A percentile compares a stretch with the other conserved stretches of the same genome.
phyloP scores from a whole-genome alignment of 2,329 filamentous ascomycete species.

The Ceratocystis ficicola region DNA sequence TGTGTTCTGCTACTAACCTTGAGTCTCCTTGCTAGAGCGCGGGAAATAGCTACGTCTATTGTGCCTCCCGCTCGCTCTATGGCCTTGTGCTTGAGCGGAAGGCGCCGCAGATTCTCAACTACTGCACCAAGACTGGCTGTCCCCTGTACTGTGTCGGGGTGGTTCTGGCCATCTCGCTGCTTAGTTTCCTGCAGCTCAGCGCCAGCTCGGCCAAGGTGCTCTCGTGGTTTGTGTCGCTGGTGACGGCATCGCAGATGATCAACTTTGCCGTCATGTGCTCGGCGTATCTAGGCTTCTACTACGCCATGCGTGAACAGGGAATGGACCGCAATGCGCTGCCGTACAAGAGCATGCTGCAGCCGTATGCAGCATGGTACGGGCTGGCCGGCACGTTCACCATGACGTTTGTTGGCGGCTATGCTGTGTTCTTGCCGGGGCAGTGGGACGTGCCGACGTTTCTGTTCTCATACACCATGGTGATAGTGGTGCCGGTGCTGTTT shows the following conservation, averaged over 20 bases:
- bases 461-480: slow-evolving; percentile 66
- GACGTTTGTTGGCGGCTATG: slow-evolving; percentile 63
- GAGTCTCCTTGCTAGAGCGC: slow-evolving; percentile 30
- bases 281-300: slow-evolving; percentile 60
- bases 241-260: slow-evolving; percentile 64
- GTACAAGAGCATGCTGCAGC: slow-evolving; percentile 57
- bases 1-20: slow-evolving; percentile 32
- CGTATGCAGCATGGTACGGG: slow-evolving; percentile 58
- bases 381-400: slow-evolving; percentile 54
- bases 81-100: slow-evolving; percentile 57
- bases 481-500: slow-evolving; percentile 56
- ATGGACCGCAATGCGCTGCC: slow-evolving; percentile 55
- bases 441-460: slow-evolving; percentile 62
- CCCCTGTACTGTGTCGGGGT: slow-evolving; percentile 60
- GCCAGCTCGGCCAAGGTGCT: slow-evolving; percentile 54
- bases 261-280: slow-evolving; percentile 58
- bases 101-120: slow-evolving; percentile 47
- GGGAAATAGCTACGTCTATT: slow-evolving; percentile 53
- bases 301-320: slow-evolving; percentile 56
- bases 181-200: slow-evolving; percentile 63
- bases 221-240: slow-evolving; percentile 55
- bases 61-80: slow-evolving; percentile 55
- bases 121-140: slow-evolving; percentile 52
- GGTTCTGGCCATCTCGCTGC: slow-evolving; percentile 54
- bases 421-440: slow-evolving; percentile 53